A percentile compares a stretch with the other conserved stretches of the same genome.
These are phyloP conservation scores for Backusella tuberculispora DNA, from an alignment of 192 early-diverging fungal species.

Conservation along the genomic window DNA sequence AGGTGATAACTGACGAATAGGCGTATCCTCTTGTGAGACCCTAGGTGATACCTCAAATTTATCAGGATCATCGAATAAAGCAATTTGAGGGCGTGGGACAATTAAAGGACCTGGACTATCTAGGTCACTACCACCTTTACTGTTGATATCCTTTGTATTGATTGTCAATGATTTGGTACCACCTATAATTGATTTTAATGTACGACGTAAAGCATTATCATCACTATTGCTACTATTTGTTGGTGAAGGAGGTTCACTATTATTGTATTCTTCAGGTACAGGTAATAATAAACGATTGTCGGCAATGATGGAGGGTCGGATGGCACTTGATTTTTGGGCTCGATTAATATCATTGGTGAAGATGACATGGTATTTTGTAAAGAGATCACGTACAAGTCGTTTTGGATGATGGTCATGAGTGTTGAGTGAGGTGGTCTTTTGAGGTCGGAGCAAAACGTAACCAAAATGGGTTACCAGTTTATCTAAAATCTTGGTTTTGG, in stretches of 20 bases:
- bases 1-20: background rate
- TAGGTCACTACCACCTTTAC: no score
- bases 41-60: background rate
- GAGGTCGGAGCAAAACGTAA: constrained; percentile 49
- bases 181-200: background rate
- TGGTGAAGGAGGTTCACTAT: background rate
- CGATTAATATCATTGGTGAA: constrained; percentile 34
- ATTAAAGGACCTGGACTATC: background rate
- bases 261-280: background rate
- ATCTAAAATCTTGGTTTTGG: constrained; percentile 37
- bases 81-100: background rate
- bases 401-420: constrained; percentile 52
- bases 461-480: constrained; percentile 46
- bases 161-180: background rate
- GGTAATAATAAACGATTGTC: background rate
- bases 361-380: constrained; percentile 45
- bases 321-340: background rate
- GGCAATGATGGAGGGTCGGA: background rate
- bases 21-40: background rate
- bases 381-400: constrained; percentile 49
- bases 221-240: background rate
- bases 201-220: background rate
- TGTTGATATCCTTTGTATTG: background rate
- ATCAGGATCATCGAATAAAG: constrained; percentile 22
- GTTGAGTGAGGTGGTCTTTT: constrained; percentile 42